phyloP scores from a whole-genome alignment of 2,329 filamentous ascomycete genomes.

The Monilinia fructigena region DNA sequence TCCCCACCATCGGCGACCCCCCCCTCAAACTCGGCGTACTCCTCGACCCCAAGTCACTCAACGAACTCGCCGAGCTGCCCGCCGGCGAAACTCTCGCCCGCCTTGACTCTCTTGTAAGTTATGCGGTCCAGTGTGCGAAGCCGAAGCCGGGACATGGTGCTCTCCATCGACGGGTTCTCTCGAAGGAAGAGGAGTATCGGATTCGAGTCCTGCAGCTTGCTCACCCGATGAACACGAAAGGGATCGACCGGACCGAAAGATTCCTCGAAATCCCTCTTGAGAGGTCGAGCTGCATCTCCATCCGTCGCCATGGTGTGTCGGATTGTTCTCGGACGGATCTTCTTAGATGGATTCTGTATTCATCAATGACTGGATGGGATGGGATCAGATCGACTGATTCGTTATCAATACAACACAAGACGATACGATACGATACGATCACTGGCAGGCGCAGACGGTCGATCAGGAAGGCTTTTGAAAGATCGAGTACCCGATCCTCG shows the following conservation, averaged over 20 bases:
- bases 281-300: conserved; percentile 21
- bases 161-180: background rate
- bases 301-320: conserved; percentile 9
- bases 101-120: background rate
- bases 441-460: no score
- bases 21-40: conserved; percentile 27
- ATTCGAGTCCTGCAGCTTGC: background rate
- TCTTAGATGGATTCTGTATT: background rate
- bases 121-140: no score
- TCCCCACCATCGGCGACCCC: conserved; percentile 13
- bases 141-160: background rate
- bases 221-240: background rate
- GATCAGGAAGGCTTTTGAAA: no score
- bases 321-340: background rate
- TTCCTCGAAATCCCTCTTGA: conserved; percentile 27
- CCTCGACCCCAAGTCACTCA: conserved; percentile 30
- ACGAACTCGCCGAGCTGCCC: conserved; percentile 28
- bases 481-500: no score
- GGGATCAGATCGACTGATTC: no score
- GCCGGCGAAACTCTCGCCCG: conserved; percentile 28
- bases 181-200: background rate
- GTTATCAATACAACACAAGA: no score
- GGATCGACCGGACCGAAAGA: conserved; percentile 12
- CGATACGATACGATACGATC: no score
- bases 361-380: no score